Evolutionary conservation across 2,329 filamentous ascomycete genomes (phyloP), one percentile per base, ranked within the genome.

Genomic region (Ophiostoma perfectum): DNA sequence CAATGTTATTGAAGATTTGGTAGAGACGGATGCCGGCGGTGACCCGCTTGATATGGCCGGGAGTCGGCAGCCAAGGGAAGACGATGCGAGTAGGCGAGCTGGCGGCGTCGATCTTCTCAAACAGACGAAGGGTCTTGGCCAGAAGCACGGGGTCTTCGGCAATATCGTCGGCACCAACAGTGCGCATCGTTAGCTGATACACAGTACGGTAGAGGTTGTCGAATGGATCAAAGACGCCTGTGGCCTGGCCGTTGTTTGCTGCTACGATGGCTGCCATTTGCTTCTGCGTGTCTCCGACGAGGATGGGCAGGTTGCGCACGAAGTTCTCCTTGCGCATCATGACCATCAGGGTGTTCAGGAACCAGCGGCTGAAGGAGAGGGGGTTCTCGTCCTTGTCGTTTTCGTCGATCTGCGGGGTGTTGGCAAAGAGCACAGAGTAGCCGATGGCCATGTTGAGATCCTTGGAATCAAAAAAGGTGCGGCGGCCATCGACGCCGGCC

Each of bases 131-230:
- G 2, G 79, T 80, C 49, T 78, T 75, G n/a, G 74, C 75, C 3
- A 84, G 72, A 27, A 83, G 73, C 5, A 70, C 71, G 0, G 78
- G 77, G 65, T 83, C 77, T 2, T 83, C 77, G 14, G 83, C 84
- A 39, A 87, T 80, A 58, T 87, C 85, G 44, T 81, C 77, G 66
- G 80, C 80, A 6, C 82, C 84, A 0, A 87, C 78, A 4, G 80
- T 83, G 12, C 85, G 80, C 77, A 86, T 85, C 4, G 83, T 87
- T n/a, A 87, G 78, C 72, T 81, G 79, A 74, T 83, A 87, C 1
- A 87, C 78, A 67, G 84, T 77, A 5, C 77, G 74, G 73, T 85
- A 85, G 64, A 86, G 77, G 73, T 79, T 78, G 47, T 84, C 79
- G 72, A 87, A 86, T 0, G 84, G 84, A 70, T 87, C 80, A 7